Conservation (phyloP, 2,329 filamentous ascomycete genomes). For the Aureobasidium sp. region DNA sequence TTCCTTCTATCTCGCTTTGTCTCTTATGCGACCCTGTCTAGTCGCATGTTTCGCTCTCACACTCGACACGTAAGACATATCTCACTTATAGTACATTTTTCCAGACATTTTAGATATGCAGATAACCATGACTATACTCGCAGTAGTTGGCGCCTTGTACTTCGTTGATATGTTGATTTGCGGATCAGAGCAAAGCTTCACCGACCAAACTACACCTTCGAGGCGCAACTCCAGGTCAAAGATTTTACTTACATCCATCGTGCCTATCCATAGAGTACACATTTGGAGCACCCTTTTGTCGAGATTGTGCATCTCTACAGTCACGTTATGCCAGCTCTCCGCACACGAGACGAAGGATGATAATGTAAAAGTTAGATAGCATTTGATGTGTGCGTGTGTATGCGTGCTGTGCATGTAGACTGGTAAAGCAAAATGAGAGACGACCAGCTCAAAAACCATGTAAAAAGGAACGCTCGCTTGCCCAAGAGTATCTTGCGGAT, state of each 20-base stretch:
- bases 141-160: no score
- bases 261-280: no score
- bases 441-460: constrained; percentile 4
- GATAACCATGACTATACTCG: background rate
- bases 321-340: background rate
- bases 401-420: constrained; percentile 4
- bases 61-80: background rate
- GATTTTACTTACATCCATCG: no score
- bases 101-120: background rate
- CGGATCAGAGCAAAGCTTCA: background rate
- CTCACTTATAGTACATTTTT: background rate
- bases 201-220: no score
- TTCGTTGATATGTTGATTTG: no score
- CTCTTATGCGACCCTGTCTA: background rate
- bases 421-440: constrained; percentile 10
- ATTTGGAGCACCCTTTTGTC: background rate
- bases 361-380: background rate
- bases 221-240: no score
- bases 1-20: constrained; percentile 7
- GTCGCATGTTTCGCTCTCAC: background rate
- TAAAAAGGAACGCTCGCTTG: constrained; percentile 10
- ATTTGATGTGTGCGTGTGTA: background rate
- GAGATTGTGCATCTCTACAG: background rate
- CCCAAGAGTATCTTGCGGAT: constrained; percentile 6
- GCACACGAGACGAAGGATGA: background rate